These are phyloP conservation scores for Cyphellophora attinorum DNA, from an alignment of 2,329 filamentous ascomycete genomes.

Conservation along the genomic window DNA sequence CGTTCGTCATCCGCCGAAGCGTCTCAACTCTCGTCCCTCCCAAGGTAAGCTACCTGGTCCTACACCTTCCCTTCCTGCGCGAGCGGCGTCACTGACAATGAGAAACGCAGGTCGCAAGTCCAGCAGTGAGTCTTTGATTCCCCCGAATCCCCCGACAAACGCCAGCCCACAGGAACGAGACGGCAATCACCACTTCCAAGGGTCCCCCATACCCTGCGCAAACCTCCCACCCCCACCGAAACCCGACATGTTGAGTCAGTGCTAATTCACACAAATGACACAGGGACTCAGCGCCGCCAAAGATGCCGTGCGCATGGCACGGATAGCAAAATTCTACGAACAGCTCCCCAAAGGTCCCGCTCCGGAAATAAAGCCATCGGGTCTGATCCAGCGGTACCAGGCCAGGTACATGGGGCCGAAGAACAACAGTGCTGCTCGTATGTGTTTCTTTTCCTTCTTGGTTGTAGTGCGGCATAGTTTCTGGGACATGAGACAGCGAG, in stretches of 20 bases:
- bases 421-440: slow-evolving; percentile 83
- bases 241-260: slow-evolving; percentile 6
- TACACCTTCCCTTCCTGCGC: no score
- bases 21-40: slow-evolving; percentile 98
- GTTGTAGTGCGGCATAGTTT: slow-evolving; percentile 3
- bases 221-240: slow-evolving; percentile 5
- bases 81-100: slow-evolving; percentile 8
- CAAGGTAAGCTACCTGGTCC: slow-evolving; percentile 57
- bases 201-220: not conserved
- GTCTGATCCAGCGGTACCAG: slow-evolving; percentile 81
- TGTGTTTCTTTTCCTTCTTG: slow-evolving; percentile 29
- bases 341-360: slow-evolving; percentile 89
- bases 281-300: slow-evolving; percentile 91
- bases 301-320: slow-evolving; percentile 95
- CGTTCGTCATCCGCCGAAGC: slow-evolving; percentile 79
- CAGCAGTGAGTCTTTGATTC: slow-evolving; percentile 10
- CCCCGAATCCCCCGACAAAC: not conserved
- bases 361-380: slow-evolving; percentile 71
- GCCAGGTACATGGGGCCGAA: slow-evolving; percentile 84
- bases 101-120: slow-evolving; percentile 9
- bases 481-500: not conserved
- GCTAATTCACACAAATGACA: slow-evolving; percentile 9
- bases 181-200: no score
- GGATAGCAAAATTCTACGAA: slow-evolving; percentile 97
- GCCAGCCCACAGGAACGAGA: not conserved